Evolutionary conservation across 2,329 filamentous ascomycete genomes (phyloP).

Genomic region (Calonectria ilicicola): DNA sequence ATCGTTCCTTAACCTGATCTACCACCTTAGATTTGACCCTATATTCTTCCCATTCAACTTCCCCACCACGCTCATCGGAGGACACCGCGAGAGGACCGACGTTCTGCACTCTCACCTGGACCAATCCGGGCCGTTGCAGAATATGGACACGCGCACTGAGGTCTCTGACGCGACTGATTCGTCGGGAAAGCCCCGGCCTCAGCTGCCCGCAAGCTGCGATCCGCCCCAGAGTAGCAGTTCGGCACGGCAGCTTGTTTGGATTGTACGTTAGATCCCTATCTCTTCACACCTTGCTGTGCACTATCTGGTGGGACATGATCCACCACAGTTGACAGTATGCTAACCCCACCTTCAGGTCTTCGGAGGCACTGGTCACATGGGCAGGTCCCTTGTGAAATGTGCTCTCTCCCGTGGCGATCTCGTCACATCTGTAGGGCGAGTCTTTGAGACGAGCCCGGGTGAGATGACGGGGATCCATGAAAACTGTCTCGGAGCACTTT

Average conservation of each 20-base stretch:
- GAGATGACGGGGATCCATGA: constrained; percentile 79
- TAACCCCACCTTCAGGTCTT: constrained; percentile 73
- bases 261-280: constrained; percentile 64
- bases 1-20: background rate
- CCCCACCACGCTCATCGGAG: constrained; percentile 1
- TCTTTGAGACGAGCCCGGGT: constrained; percentile 78
- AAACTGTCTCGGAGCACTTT: constrained; percentile 84
- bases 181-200: constrained; percentile 51
- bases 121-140: background rate
- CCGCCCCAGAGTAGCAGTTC: constrained; percentile 80
- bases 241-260: constrained; percentile 85
- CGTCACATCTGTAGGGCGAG: constrained; percentile 87
- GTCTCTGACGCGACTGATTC: constrained; percentile 41
- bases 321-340: background rate
- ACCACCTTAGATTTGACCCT: background rate
- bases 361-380: constrained; percentile 97
- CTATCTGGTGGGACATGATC: background rate
- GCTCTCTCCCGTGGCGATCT: constrained; percentile 84
- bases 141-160: constrained; percentile 43
- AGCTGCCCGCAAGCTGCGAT: constrained; percentile 87
- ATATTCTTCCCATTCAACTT: background rate
- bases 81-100: constrained; percentile 4
- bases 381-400: constrained; percentile 86
- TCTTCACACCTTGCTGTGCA: background rate
- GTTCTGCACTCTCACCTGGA: background rate